Conservation (phyloP, 257 asterid species). For the Petunia axillaris region DNA sequence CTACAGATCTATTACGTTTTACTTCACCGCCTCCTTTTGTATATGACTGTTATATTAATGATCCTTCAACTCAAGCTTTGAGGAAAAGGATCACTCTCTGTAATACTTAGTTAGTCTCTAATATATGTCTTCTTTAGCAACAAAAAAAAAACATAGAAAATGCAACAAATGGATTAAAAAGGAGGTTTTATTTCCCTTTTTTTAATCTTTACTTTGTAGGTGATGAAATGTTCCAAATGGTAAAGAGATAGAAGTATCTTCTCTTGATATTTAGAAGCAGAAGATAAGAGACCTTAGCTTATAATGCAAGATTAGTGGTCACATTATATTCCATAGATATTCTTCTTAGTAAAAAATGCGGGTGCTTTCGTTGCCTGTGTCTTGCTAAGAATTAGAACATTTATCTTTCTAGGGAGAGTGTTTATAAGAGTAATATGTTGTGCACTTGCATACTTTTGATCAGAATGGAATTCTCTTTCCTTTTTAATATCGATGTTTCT, state of each 20-base stretch:
- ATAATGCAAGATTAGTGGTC: conserved; percentile 9
- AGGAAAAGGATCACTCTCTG: too few relatives aligned
- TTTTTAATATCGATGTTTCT: background rate
- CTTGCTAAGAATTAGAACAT: background rate
- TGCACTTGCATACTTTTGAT: conserved; percentile 11
- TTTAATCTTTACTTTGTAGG: background rate
- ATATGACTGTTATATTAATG: too few relatives aligned
- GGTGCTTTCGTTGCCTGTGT: background rate
- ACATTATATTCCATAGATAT: conserved; percentile 10
- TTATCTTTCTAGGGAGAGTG: background rate
- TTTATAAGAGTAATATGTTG: conserved; percentile 10
- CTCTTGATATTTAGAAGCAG: background rate
- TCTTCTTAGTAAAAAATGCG: background rate
- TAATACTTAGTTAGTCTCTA: too few relatives aligned
- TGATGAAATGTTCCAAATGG: conserved; percentile 23
- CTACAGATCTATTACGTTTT: too few relatives aligned
- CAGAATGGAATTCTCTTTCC: conserved; percentile 21
- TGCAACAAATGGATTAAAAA: conserved; percentile 2
- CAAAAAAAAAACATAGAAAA: background rate
- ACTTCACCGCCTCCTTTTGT: too few relatives aligned
- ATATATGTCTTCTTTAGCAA: too few relatives aligned
- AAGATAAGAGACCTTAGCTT: conserved; percentile 22
- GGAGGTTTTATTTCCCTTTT: background rate
- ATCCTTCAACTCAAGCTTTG: too few relatives aligned
- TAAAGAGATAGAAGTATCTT: conserved; percentile 18